phyloP scores from a whole-genome alignment of 1,139 yeast genomes.

The Ogataea hybrid region DNA sequence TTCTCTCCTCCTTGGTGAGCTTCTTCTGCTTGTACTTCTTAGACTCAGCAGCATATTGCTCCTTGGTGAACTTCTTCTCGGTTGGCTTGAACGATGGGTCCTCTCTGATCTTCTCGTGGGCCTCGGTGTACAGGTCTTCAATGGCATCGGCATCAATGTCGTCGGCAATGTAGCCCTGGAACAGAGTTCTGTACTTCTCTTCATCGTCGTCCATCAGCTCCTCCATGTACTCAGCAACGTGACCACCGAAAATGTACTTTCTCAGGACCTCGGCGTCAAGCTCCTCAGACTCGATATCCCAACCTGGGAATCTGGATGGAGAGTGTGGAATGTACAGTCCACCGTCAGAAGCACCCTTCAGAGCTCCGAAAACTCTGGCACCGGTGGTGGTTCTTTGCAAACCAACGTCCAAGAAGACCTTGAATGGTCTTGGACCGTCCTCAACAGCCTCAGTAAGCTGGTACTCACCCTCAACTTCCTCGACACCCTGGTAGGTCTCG shows the following conservation, averaged over 20 bases:
- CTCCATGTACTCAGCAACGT: constrained; percentile 99
- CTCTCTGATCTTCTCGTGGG: constrained; percentile 95
- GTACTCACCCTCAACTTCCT: constrained; percentile 99
- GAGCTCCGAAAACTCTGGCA: constrained; percentile 99
- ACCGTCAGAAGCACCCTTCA: constrained; percentile 99
- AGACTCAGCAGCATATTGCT: constrained; percentile 96
- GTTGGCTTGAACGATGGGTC: constrained; percentile 92
- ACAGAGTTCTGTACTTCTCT: constrained; percentile 96
- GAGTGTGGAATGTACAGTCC: constrained; percentile 99
- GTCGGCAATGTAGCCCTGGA: constrained; percentile 96
- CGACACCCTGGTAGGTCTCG: constrained; percentile 98
- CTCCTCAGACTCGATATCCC: constrained; percentile 98
- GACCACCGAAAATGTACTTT: constrained; percentile 99
- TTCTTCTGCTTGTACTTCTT: constrained; percentile 87
- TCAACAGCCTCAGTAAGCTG: constrained; percentile 98
- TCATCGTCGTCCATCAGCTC: constrained; percentile 99
- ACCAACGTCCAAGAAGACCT: constrained; percentile 99
- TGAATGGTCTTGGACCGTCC: constrained; percentile 99
- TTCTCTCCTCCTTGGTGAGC: constrained; percentile 90
- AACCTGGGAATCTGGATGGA: constrained; percentile 99
- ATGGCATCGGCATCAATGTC: constrained; percentile 96
- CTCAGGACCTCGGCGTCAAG: constrained; percentile 96
- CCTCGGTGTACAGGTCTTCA: constrained; percentile 93
- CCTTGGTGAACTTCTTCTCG: constrained; percentile 94
- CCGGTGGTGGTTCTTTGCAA: constrained; percentile 99